Percentiles rank a stretch among this genome's conserved stretches.
These are phyloP conservation scores for Puya raimondii DNA, from an alignment of 176 grass and related monocot species.

Conservation along the genomic window DNA sequence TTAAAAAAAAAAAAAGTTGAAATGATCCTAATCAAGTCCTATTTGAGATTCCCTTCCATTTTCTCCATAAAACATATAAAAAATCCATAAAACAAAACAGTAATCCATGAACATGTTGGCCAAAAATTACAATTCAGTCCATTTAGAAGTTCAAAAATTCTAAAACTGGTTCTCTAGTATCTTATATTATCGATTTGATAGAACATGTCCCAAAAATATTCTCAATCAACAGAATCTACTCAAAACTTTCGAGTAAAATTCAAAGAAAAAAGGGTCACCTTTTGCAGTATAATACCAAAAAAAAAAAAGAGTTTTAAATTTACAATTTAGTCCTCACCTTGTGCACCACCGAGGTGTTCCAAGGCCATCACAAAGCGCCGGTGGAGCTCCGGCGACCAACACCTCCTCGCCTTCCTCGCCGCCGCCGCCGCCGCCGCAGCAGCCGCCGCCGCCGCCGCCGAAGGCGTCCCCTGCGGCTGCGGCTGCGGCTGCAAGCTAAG, in stretches of 20 bases:
- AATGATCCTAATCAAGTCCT: neutral
- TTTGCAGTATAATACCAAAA: neutral
- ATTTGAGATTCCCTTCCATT: neutral
- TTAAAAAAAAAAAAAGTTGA: no score
- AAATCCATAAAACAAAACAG: neutral
- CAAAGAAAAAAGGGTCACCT: neutral
- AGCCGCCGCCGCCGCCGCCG: constrained; percentile 23
- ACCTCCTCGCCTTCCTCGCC: constrained; percentile 72
- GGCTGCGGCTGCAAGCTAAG: no score
- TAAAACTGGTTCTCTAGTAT: no score
- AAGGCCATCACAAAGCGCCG: constrained; percentile 61
- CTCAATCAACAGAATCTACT: neutral
- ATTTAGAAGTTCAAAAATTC: no score
- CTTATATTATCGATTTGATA: no score
- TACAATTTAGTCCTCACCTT: constrained; percentile 40
- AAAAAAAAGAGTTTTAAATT: neutral
- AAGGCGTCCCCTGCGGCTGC: constrained; percentile 3
- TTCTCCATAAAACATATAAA: neutral
- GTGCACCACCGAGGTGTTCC: constrained; percentile 65
- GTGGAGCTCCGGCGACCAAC: constrained; percentile 94
- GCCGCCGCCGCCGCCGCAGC: constrained; percentile 32
- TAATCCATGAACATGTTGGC: no score
- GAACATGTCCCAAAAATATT: no score
- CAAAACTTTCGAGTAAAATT: neutral
- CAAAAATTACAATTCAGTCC: no score